Evolutionary conservation across 139 green algal species (phyloP).

Genomic region (Picochlorum sp.): DNA sequence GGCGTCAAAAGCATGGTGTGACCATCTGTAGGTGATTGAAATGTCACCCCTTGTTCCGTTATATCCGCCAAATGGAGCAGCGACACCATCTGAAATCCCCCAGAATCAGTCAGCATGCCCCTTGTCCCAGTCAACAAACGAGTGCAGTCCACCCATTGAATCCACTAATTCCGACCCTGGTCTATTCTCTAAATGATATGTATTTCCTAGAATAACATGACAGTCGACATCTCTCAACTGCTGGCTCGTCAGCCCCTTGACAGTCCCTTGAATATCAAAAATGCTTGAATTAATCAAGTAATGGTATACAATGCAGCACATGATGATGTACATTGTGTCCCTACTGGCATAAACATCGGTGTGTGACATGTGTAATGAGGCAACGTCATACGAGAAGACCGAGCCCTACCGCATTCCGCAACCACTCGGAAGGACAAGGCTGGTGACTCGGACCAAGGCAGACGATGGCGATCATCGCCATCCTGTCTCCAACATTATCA

Average conservation of each 20-base stretch:
- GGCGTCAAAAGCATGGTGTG: conserved; percentile 88
- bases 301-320: neutral
- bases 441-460: conserved; percentile 22
- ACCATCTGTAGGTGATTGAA: conserved; percentile 75
- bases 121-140: conserved; percentile 81
- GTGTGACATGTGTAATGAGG: conserved; percentile 77
- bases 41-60: conserved; percentile 85
- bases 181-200: conserved; percentile 64
- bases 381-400: conserved; percentile 66
- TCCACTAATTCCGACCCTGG: conserved; percentile 67
- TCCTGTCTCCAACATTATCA: neutral
- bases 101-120: conserved; percentile 70
- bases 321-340: conserved; percentile 56
- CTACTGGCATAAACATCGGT: conserved; percentile 99
- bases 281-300: too few species aligned
- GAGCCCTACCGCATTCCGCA: conserved; percentile 57
- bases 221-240: conserved; percentile 74
- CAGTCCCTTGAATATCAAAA: conserved; percentile 18
- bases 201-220: conserved; percentile 93
- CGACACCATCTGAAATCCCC: conserved; percentile 81
- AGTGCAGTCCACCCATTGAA: conserved; percentile 76
- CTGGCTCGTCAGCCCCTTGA: conserved; percentile 75
- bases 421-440: conserved; percentile 55
- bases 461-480: neutral
- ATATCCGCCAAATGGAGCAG: conserved; percentile 85